Percentiles rank a stretch among this genome's conserved stretches.
These are phyloP conservation scores for Ophiostoma perfectum DNA, from an alignment of 2,329 filamentous ascomycete genomes.

Conservation along the genomic window DNA sequence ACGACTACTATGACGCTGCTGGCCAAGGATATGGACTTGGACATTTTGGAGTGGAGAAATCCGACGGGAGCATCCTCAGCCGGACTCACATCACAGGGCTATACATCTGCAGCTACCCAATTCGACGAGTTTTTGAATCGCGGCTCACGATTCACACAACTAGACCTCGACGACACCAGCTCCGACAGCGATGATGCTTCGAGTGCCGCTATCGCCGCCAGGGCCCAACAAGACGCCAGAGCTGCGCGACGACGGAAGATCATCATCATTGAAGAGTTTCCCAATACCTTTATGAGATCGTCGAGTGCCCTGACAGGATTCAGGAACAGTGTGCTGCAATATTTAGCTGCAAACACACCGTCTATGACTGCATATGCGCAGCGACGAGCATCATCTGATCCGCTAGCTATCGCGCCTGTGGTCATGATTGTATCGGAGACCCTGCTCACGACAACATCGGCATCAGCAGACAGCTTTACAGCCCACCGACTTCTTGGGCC, in stretches of 20 bases:
- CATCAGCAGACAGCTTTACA: conserved; percentile 85
- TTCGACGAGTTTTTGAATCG: conserved; percentile 90
- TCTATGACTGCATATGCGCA: conserved; percentile 45
- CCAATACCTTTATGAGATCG: conserved; percentile 64
- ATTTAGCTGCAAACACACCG: conserved; percentile 62
- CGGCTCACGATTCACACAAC: conserved; percentile 68
- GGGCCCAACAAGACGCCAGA: background rate
- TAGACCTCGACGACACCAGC: conserved; percentile 30
- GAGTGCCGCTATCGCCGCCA: background rate
- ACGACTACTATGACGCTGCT: conserved; percentile 79
- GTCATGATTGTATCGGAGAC: conserved; percentile 92
- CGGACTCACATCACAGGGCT: conserved; percentile 51
- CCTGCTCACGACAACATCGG: conserved; percentile 74
- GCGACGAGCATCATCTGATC: conserved; percentile 28
- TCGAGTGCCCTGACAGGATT: conserved; percentile 65
- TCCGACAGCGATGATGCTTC: conserved; percentile 30
- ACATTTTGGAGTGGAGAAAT: conserved; percentile 87
- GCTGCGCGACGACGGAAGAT: conserved; percentile 41
- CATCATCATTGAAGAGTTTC: conserved; percentile 76
- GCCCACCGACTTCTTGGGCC: conserved; percentile 83
- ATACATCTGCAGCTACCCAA: conserved; percentile 66
- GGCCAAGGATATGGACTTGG: conserved; percentile 67
- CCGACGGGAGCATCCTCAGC: conserved; percentile 48
- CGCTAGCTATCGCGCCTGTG: conserved; percentile 60
- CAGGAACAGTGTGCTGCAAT: conserved; percentile 67